phyloP scores from a whole-genome alignment of 2,329 filamentous ascomycete genomes.

The Diaporthe sp. region DNA sequence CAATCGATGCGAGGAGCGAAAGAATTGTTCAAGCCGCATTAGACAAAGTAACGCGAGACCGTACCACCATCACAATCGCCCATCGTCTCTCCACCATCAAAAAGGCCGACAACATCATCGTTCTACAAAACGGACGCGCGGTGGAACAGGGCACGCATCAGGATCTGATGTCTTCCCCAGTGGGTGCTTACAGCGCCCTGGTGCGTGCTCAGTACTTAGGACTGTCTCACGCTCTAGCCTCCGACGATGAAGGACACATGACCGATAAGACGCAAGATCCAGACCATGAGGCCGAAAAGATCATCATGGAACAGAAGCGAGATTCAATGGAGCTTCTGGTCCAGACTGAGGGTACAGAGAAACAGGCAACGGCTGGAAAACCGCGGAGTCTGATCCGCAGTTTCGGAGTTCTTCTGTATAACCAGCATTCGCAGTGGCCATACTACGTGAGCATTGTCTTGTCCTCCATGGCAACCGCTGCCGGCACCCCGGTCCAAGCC shows the following conservation, averaged over 20 bases:
- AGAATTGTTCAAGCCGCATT: constrained; percentile 94
- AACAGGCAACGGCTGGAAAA: background rate
- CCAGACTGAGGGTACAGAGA: background rate
- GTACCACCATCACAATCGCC: constrained; percentile 96
- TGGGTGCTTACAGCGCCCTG: constrained; percentile 84
- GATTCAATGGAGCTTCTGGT: background rate
- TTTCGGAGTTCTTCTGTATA: constrained; percentile 7
- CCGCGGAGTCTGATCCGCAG: constrained; percentile 8
- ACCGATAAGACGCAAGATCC: background rate
- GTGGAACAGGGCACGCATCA: constrained; percentile 94
- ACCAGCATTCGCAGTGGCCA: constrained; percentile 8
- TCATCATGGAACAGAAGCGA: background rate
- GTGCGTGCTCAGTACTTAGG: constrained; percentile 86
- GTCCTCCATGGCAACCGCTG: constrained; percentile 44
- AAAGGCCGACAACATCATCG: constrained; percentile 94
- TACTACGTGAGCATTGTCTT: background rate
- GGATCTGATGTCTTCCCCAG: constrained; percentile 78
- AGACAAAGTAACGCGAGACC: constrained; percentile 85
- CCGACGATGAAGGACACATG: constrained; percentile 63
- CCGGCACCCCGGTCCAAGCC: constrained; percentile 58
- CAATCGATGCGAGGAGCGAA: constrained; percentile 93
- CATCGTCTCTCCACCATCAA: constrained; percentile 96
- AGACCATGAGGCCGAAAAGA: background rate
- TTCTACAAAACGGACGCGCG: constrained; percentile 88
- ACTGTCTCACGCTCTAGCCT: constrained; percentile 73